Percentiles rank a stretch among this genome's conserved stretches.
Conservation (phyloP, 257 asterid genomes). For the Vinca minor region DNA sequence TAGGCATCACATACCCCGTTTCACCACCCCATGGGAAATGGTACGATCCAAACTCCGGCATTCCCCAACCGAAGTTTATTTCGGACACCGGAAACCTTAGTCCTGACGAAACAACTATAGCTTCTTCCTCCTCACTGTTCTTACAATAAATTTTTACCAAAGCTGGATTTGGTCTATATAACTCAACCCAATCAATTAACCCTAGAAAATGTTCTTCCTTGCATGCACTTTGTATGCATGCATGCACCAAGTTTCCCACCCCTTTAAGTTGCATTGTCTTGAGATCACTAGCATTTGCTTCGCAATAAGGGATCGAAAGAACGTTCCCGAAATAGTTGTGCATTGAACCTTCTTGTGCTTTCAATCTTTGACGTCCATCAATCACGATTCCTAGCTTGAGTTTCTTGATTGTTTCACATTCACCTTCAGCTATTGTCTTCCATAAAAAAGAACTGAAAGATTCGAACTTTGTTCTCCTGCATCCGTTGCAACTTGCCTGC, state of each 20-base stretch:
- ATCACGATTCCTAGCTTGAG: conserved; percentile 39
- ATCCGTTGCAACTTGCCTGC: conserved; percentile 26
- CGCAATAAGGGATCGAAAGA: conserved; percentile 37
- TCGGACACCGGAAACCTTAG: conserved; percentile 31
- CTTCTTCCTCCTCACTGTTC: conserved; percentile 37
- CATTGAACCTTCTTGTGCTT: conserved; percentile 15
- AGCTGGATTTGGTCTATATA: conserved; percentile 35
- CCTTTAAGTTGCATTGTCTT: conserved; percentile 18
- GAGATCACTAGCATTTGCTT: conserved; percentile 27
- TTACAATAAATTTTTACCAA: conserved; percentile 31
- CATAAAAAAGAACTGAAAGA: conserved; percentile 46
- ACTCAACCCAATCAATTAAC: conserved; percentile 52
- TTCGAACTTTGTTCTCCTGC: conserved; percentile 34
- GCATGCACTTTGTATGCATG: conserved; percentile 23
- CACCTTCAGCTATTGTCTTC: conserved; percentile 36
- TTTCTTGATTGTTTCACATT: conserved; percentile 11
- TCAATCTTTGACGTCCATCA: conserved; percentile 33
- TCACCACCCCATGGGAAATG: conserved; percentile 62
- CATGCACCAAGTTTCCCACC: conserved; percentile 30
- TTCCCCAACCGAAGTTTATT: conserved; percentile 54
- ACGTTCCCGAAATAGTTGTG: conserved; percentile 51
- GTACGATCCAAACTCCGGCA: conserved; percentile 50
- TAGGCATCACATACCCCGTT: conserved; percentile 59
- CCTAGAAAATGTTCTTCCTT: conserved; percentile 39
- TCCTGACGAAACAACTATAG: conserved; percentile 55